phyloP scores from a whole-genome alignment of 768 basidiomycete genomes.

The Agaricus subrufescens region DNA sequence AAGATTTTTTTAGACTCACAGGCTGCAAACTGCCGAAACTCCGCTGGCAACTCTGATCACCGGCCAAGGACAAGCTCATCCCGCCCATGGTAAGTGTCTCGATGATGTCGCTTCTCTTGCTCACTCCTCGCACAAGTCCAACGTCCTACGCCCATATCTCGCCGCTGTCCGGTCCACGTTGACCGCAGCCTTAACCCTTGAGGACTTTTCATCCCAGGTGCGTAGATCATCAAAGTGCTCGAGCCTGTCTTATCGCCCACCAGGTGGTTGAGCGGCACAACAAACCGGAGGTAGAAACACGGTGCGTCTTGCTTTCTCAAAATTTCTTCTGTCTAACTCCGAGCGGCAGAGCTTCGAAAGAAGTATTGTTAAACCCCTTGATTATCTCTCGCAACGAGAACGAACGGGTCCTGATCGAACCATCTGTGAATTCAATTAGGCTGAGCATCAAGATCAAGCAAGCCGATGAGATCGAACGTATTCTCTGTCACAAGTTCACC shows the following conservation, averaged over 20 bases:
- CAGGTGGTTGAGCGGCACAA: slow-evolving; percentile 97
- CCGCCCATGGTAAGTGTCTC: slow-evolving; percentile 44
- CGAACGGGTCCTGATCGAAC: slow-evolving; percentile 95
- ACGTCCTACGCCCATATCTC: slow-evolving; percentile 92
- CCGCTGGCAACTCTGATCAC: slow-evolving; percentile 38
- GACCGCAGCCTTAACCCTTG: slow-evolving; percentile 94
- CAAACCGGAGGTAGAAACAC: slow-evolving; percentile 91
- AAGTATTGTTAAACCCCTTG: slow-evolving; percentile 90
- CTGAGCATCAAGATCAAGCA: slow-evolving; percentile 99
- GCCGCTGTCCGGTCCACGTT: slow-evolving; percentile 93
- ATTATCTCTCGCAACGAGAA: slow-evolving; percentile 96
- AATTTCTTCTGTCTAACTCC: slow-evolving; percentile 5
- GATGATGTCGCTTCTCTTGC: not conserved
- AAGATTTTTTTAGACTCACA: slow-evolving; percentile 12
- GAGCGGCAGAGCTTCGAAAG: slow-evolving; percentile 71
- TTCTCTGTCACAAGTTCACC: slow-evolving; percentile 97
- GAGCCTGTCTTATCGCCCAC: slow-evolving; percentile 15
- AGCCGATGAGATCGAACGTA: slow-evolving; percentile 97
- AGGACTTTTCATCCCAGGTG: slow-evolving; percentile 98
- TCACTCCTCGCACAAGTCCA: slow-evolving; percentile 56
- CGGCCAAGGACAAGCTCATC: not conserved
- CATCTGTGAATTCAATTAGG: slow-evolving; percentile 95
- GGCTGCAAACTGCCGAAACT: slow-evolving; percentile 34
- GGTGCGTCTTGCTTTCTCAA: slow-evolving; percentile 37
- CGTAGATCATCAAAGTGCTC: slow-evolving; percentile 13